Evolutionary conservation across 305 asterid genomes (phyloP).

Genomic region (Fraxinus angustifolia): DNA sequence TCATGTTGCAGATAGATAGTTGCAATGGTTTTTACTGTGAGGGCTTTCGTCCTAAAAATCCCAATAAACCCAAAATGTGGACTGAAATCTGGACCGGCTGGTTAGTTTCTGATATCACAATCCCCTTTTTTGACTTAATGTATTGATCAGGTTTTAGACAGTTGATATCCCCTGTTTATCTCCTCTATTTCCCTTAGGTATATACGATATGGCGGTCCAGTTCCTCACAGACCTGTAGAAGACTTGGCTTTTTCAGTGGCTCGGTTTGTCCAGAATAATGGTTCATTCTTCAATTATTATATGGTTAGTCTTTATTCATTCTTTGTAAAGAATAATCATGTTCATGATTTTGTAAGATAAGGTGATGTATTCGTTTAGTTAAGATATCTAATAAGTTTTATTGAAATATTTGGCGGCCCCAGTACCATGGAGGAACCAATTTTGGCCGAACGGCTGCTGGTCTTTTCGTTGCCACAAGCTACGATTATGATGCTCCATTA

Average conservation of each 20-base stretch:
- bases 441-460: slow-evolving; percentile 78
- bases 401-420: slow-evolving; percentile 5
- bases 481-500: slow-evolving; percentile 87
- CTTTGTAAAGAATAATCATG: neutral
- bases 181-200: slow-evolving; percentile 43
- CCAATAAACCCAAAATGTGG: slow-evolving; percentile 81
- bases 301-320: slow-evolving; percentile 49
- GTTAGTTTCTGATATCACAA: slow-evolving; percentile 26
- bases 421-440: slow-evolving; percentile 97
- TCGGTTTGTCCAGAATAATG: slow-evolving; percentile 78
- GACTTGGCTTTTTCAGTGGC: slow-evolving; percentile 92
- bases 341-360: neutral
- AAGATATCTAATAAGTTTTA: neutral
- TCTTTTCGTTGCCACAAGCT: slow-evolving; percentile 80
- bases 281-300: slow-evolving; percentile 86
- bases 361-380: neutral
- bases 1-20: slow-evolving; percentile 56
- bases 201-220: slow-evolving; percentile 68
- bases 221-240: slow-evolving; percentile 67
- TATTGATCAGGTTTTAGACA: neutral
- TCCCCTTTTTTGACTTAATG: neutral
- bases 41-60: slow-evolving; percentile 62
- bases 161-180: neutral
- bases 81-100: slow-evolving; percentile 94
- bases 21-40: slow-evolving; percentile 93